Evolutionary conservation across 2,329 filamentous ascomycete genomes (phyloP).

Genomic region (Anisogramma anomala): DNA sequence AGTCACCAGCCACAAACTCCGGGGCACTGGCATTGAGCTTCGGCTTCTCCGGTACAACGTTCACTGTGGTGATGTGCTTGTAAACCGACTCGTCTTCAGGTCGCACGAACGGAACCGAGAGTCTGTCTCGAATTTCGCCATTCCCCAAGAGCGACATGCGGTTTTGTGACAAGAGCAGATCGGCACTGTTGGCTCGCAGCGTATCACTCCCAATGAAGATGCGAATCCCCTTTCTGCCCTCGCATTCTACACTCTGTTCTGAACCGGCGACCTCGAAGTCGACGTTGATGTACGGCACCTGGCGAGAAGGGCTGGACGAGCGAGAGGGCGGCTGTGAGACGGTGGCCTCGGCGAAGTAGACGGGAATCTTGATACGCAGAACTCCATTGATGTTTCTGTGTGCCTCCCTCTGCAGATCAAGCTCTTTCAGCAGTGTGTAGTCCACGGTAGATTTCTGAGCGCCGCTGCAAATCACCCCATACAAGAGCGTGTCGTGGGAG

Average conservation of each 20-base stretch:
- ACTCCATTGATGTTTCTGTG: slow-evolving; percentile 53
- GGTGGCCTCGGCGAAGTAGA: slow-evolving; percentile 86
- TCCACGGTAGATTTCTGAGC: slow-evolving; percentile 82
- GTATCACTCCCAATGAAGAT: slow-evolving; percentile 87
- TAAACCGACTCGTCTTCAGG: slow-evolving; percentile 79
- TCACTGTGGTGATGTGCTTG: slow-evolving; percentile 60
- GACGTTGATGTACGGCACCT: slow-evolving; percentile 70
- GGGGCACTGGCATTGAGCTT: slow-evolving; percentile 45
- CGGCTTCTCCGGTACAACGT: slow-evolving; percentile 40
- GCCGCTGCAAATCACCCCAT: slow-evolving; percentile 85
- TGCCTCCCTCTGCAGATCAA: slow-evolving; percentile 58
- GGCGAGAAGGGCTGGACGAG: slow-evolving; percentile 58
- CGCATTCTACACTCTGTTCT: slow-evolving; percentile 37
- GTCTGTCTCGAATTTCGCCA: slow-evolving; percentile 57
- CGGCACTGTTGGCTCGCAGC: slow-evolving; percentile 73
- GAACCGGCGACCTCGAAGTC: slow-evolving; percentile 62
- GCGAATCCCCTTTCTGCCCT: slow-evolving; percentile 55
- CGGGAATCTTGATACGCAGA: slow-evolving; percentile 61
- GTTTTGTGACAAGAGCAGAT: slow-evolving; percentile 86
- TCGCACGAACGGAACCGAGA: slow-evolving; percentile 83
- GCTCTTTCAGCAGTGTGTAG: slow-evolving; percentile 58
- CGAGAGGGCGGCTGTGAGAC: slow-evolving; percentile 65
- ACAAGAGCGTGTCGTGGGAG: slow-evolving; percentile 77
- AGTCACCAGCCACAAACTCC: slow-evolving; percentile 29
- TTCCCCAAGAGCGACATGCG: slow-evolving; percentile 78